Percentiles rank a stretch among this genome's conserved stretches.
Evolutionary conservation across 2,329 filamentous ascomycete genomes (phyloP).

Genomic region (Cladophialophora psammophila): DNA sequence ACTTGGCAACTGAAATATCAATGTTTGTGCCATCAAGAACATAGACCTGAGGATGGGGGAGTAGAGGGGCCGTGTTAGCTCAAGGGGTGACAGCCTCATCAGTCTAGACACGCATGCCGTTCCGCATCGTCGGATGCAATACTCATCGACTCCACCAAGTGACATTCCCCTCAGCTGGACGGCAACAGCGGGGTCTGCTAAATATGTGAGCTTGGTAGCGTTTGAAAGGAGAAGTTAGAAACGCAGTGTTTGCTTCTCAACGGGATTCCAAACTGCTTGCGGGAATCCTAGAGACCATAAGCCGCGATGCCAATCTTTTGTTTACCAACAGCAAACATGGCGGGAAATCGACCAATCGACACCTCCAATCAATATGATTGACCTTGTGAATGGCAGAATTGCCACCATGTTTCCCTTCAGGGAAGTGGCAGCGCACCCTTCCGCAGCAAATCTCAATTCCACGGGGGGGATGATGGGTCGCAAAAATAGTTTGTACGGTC

Average conservation of each 20-base stretch:
- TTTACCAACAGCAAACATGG: conserved; percentile 12
- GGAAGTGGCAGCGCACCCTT: conserved; percentile 1
- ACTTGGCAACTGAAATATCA: not conserved
- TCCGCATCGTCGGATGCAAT: not conserved
- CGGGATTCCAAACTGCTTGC: not conserved
- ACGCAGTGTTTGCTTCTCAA: not conserved
- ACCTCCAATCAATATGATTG: not conserved
- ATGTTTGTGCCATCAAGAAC: not conserved
- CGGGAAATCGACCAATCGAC: not conserved
- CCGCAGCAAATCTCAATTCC: not conserved
- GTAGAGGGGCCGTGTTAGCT: not conserved
- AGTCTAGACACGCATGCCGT: conserved; percentile 13
- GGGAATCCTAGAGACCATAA: not conserved
- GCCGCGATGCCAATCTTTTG: not conserved
- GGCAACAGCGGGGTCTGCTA: not conserved
- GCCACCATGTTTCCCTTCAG: not conserved
- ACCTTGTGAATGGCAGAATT: not conserved
- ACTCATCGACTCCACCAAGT: not conserved
- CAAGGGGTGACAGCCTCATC: conserved; percentile 20
- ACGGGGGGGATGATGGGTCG: not conserved
- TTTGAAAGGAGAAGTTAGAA: not conserved
- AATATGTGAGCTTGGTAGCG: not conserved
- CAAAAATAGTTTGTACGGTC: not conserved
- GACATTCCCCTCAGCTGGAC: conserved; percentile 11
- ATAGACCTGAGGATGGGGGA: not conserved